Percentiles rank a stretch among this genome's conserved stretches.
phyloP scores from a whole-genome alignment of 1,139 yeast genomes.

The Suhomyces kunorum region DNA sequence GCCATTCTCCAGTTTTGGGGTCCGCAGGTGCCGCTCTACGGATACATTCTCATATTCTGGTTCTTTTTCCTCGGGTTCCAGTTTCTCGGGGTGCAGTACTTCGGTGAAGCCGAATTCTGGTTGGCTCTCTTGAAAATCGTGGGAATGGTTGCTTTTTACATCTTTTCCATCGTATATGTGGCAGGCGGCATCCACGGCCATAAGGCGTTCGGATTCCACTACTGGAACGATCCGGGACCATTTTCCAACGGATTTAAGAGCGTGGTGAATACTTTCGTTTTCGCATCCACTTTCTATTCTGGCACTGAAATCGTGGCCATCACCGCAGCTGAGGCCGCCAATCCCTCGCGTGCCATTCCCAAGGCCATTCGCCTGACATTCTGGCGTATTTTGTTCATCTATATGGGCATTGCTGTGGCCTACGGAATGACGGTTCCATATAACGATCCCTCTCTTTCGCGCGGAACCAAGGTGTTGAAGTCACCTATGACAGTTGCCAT shows the following conservation, averaged over 20 bases:
- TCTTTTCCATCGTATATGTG: constrained; percentile 59
- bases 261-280: constrained; percentile 68
- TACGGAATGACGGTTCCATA: constrained; percentile 60
- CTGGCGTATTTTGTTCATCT: constrained; percentile 53
- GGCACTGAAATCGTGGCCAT: constrained; percentile 62
- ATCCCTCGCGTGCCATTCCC: constrained; percentile 58
- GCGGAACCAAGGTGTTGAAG: constrained; percentile 30
- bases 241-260: constrained; percentile 44
- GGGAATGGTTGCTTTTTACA: constrained; percentile 58
- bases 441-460: constrained; percentile 40
- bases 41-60: constrained; percentile 60
- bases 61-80: constrained; percentile 53
- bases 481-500: constrained; percentile 50
- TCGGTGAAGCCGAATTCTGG: constrained; percentile 73
- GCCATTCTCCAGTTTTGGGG: constrained; percentile 60
- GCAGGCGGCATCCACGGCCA: constrained; percentile 65
- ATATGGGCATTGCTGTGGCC: constrained; percentile 54
- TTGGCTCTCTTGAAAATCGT: constrained; percentile 57
- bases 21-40: constrained; percentile 59
- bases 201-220: constrained; percentile 53
- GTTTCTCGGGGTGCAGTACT: constrained; percentile 56
- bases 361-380: constrained; percentile 60
- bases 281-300: constrained; percentile 61
- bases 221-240: constrained; percentile 55
- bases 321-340: constrained; percentile 57